Base-by-base conservation (phyloP, 148 eudicot species). In the Heliamphora exappendiculata region DNA sequence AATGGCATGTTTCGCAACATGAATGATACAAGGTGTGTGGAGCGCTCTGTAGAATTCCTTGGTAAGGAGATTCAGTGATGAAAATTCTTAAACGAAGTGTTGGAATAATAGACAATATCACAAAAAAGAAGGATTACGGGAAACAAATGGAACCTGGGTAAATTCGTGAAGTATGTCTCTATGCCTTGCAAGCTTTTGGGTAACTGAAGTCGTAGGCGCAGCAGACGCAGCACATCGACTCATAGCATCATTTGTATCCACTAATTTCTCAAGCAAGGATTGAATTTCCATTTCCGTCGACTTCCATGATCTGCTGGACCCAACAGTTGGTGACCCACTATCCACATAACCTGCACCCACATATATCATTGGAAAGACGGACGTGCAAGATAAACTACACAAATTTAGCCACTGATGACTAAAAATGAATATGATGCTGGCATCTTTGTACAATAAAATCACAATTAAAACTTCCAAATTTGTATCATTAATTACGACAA, bases 281-380 rank as follows among this genome's bases (percentile, higher is more conserved):
- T 95, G 93, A 37, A 95, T 95, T 84, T 95, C 99, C 94, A 94
- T 90, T 85, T 94, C 98, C 96, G 88, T 92, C 51, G 98, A 94
- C 85, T 94, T 92, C 98, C 99, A 92, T 74, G 99, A 95, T 85
- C 99, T 88, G 81, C 90, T 89, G 63, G 98, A 89, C 66, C 92
- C 91, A 41, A 85, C 78, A 75, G 94, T 94, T 64, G 97, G 97
- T 71, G 97, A 89, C 73, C 90, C 90, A 71, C 86, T 70, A 82
- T 92, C 97, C 55, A 67, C 88, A 80, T 84, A 89, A 79, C 97
- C 94, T 79, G 63, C 22, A 57, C 54, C 42, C 22, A 66, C 11
- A n/a, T 58, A 3, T 41, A 59, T 8, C 54, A 63, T 47, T 37
- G 67, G 59, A 73, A 70, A 42, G 51, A 42, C 19, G 51, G 58